Percentiles rank a stretch among this genome's conserved stretches.
phyloP scores from a whole-genome alignment of 805 yeast species.

The Priceomyces medius region DNA sequence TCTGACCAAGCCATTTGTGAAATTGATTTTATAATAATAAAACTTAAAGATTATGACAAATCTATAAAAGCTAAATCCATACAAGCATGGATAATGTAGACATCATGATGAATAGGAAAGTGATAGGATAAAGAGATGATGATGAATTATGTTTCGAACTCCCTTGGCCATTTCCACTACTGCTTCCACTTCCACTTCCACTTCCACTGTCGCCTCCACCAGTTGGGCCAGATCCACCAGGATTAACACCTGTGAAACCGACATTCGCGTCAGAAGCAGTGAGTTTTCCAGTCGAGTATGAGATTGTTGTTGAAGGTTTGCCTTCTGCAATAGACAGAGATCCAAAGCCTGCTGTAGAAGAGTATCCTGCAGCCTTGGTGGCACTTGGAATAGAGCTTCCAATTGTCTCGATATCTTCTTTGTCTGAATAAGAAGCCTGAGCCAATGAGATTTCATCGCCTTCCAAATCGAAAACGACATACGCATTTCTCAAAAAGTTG shows the following conservation, averaged over 20 bases:
- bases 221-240: slow-evolving; percentile 1
- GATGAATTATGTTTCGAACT: neutral
- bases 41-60: neutral
- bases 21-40: too few relatives aligned
- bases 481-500: slow-evolving; percentile 60
- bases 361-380: slow-evolving; percentile 43
- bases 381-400: slow-evolving; percentile 52
- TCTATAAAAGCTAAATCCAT: neutral
- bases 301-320: slow-evolving; percentile 14
- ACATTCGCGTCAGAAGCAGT: slow-evolving; percentile 1
- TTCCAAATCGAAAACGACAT: slow-evolving; percentile 64
- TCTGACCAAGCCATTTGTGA: too few relatives aligned
- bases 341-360: slow-evolving; percentile 29
- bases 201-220: too few relatives aligned
- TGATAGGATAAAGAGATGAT: neutral
- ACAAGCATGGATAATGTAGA: neutral
- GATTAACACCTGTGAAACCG: neutral
- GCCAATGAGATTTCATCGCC: slow-evolving; percentile 56
- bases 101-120: neutral
- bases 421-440: slow-evolving; percentile 24
- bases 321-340: slow-evolving; percentile 4
- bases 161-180: neutral
- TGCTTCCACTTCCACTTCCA: neutral
- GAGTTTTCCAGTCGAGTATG: slow-evolving; percentile 11
- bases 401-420: slow-evolving; percentile 47